Evolutionary conservation across 441 rosid genomes (phyloP), one percentile per base, ranked within the genome.

Genomic region (Mallotus japonicus): DNA sequence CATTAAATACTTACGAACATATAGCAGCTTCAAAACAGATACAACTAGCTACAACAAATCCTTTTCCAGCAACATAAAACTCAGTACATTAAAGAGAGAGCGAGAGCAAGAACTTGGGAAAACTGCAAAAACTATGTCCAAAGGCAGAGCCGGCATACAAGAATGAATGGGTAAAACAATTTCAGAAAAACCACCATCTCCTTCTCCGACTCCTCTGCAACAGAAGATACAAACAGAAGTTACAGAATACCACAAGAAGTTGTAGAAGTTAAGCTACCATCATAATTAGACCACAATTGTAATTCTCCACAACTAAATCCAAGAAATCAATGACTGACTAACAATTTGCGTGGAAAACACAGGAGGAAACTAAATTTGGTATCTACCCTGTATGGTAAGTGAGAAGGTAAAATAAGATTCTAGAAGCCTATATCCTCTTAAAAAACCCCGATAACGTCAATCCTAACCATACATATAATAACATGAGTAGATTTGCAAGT

Each of bases 181-280:
- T 22, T 79, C 77, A 90, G 81, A 92, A 90, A 77, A 88, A 82
- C 84, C 90, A 87, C 96, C 96, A 90, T 80, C 90, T 88, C 72
- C 75, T 81, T 62, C 69, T 83, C 56, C 83, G 83, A 59, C 75
- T 74, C 76, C 74, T 79, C 95, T 88, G 92, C 34, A 37, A 10
- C 49, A 79, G 59, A 80, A 14, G 79, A 57, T 12, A 5, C 0
- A 59, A 20, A 50, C 40, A 37, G 2, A 61, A 55, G 49, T 32
- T 2, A 32, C 37, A 60, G 14, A 34, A 24, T 28, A 28, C 22
- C 28, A 56, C 2, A 20, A n/a, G 50, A 20, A n/a, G 50, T 40
- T 70, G 44, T 46, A 24, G 28, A 65, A 54, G 65, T 65, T 62
- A 47, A 40, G 9, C 9, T 20, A 3, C 32, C 14, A n/a, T 6